Evolutionary conservation across 2,329 filamentous ascomycete species (phyloP).

Genomic region (Hyphodiscus sp.): DNA sequence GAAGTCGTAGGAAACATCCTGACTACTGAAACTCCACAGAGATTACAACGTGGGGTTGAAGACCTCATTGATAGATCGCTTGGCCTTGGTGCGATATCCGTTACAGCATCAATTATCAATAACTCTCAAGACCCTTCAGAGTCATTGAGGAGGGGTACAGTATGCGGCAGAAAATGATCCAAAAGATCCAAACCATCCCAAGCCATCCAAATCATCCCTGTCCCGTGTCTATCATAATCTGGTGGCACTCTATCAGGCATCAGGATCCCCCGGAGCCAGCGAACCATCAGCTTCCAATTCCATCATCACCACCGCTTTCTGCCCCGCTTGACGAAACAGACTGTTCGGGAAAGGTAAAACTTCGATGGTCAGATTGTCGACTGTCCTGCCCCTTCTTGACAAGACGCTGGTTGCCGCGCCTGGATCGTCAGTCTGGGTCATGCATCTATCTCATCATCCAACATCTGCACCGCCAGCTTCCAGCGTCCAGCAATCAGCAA

Average conservation of each 20-base stretch:
- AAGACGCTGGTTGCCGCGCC: conserved; percentile 10
- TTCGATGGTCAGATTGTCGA: conserved; percentile 11
- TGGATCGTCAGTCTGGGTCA: conserved; percentile 13
- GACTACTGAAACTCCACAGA: too few relatives aligned
- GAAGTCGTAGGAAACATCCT: too few relatives aligned
- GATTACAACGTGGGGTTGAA: too few relatives aligned
- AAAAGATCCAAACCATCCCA: neutral
- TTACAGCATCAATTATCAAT: too few relatives aligned
- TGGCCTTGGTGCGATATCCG: too few relatives aligned
- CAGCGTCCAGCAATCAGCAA: neutral
- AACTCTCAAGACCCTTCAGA: too few relatives aligned
- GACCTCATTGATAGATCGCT: too few relatives aligned
- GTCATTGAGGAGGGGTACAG: neutral
- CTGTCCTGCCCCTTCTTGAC: conserved; percentile 6
- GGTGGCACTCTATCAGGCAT: neutral
- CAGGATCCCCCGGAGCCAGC: neutral
- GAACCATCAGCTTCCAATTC: neutral
- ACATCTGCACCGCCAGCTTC: conserved; percentile 1
- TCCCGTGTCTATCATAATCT: neutral
- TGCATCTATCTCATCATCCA: conserved; percentile 13
- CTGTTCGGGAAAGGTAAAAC: conserved; percentile 8
- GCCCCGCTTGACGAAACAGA: conserved; percentile 16
- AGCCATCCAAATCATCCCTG: too few relatives aligned
- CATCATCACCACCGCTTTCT: conserved; percentile 8
- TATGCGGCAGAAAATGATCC: neutral